Evolutionary conservation across 371 early-diverging fungal genomes (phyloP).

Genomic region (Rhizopus microsporus): DNA sequence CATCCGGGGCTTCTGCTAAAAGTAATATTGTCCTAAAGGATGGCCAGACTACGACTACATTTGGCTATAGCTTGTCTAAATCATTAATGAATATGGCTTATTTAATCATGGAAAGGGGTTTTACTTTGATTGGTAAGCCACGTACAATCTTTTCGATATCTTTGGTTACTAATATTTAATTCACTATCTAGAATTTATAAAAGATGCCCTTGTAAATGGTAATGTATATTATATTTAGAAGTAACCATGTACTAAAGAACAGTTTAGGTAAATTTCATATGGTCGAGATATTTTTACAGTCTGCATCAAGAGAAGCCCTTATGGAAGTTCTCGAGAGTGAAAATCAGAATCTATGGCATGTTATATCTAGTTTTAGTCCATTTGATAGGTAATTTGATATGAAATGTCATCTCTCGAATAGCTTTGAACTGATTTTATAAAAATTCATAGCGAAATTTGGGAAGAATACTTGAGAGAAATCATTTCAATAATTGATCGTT

Average conservation of each 20-base stretch:
- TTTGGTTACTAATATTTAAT: background rate
- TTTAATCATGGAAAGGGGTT: conserved; percentile 47
- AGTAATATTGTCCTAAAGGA: conserved; percentile 32
- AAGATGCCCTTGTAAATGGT: conserved; percentile 50
- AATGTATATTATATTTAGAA: conserved; percentile 11
- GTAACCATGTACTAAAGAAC: background rate
- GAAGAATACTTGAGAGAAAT: conserved; percentile 52
- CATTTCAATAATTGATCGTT: conserved; percentile 16
- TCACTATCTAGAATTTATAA: conserved; percentile 31
- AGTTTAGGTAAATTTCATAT: conserved; percentile 51
- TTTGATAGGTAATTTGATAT: conserved; percentile 29
- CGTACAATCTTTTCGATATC: too few species aligned
- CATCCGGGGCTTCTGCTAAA: conserved; percentile 39
- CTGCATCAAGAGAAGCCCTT: conserved; percentile 15
- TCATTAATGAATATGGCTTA: conserved; percentile 59
- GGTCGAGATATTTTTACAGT: conserved; percentile 43
- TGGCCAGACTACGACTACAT: conserved; percentile 32
- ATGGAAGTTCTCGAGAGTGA: conserved; percentile 11
- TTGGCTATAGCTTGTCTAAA: conserved; percentile 41
- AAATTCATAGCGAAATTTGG: conserved; percentile 37
- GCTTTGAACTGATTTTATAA: background rate
- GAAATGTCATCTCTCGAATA: background rate
- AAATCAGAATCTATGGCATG: conserved; percentile 51
- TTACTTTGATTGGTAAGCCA: conserved; percentile 31
- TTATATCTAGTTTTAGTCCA: conserved; percentile 48